These are phyloP conservation scores for Pseudotulostoma volvatum DNA, from an alignment of 495 filamentous ascomycete species.

Conservation along the genomic window DNA sequence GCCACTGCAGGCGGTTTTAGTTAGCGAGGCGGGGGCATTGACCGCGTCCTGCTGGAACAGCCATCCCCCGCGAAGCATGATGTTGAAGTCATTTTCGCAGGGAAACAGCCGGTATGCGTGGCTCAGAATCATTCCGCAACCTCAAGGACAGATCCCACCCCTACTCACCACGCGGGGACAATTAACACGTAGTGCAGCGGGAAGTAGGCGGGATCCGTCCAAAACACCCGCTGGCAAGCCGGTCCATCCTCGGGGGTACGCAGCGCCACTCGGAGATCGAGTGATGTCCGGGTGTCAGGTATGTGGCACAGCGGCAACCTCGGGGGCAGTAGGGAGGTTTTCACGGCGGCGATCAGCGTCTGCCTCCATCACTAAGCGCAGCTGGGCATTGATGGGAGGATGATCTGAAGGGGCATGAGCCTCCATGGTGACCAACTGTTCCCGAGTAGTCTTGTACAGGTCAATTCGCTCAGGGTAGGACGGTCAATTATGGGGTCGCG, in stretches of 20 bases:
- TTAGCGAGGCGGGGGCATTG: neutral
- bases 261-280: neutral
- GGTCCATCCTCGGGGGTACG: neutral
- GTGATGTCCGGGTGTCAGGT: neutral
- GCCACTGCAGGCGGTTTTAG: neutral
- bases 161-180: neutral
- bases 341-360: neutral
- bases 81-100: conserved; percentile 11
- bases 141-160: neutral
- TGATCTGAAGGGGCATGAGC: neutral
- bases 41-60: conserved; percentile 21
- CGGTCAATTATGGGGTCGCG: neutral
- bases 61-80: conserved; percentile 34
- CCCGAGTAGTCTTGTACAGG: neutral
- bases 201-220: neutral
- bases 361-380: neutral
- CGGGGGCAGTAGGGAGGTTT: neutral
- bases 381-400: neutral
- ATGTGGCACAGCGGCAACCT: neutral
- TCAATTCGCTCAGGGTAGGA: neutral
- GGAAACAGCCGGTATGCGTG: neutral
- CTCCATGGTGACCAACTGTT: neutral
- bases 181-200: neutral
- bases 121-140: neutral
- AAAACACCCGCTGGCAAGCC: neutral